Evolutionary conservation across 257 asterid species (phyloP).

Genomic region (Forsythia viridissima): DNA sequence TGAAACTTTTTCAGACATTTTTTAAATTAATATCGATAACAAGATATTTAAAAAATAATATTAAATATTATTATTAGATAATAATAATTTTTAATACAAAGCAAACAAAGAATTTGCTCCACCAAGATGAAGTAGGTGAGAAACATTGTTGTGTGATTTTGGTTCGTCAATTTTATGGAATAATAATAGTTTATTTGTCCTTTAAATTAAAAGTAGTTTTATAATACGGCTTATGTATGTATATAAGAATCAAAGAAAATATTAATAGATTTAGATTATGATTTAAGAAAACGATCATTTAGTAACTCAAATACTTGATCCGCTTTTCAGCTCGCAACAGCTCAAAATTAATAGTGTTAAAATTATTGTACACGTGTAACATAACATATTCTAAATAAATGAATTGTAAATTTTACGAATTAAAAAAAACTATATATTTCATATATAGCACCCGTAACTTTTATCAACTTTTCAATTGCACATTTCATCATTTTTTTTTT

Average conservation of each 20-base stretch:
- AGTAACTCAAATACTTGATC: not conserved
- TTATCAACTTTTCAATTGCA: no score
- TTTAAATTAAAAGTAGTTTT: no score
- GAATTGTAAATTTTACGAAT: not conserved
- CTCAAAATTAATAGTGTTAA: not conserved
- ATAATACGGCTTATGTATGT: no score
- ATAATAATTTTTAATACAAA: not conserved
- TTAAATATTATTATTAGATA: no score
- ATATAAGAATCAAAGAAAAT: no score
- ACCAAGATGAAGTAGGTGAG: not conserved
- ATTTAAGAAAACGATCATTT: not conserved
- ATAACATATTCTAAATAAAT: no score
- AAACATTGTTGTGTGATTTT: not conserved
- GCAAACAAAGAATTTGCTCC: not conserved
- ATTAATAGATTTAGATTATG: no score
- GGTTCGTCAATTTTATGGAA: not conserved
- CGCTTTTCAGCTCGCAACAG: not conserved
- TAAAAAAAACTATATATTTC: no score
- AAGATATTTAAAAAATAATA: no score
- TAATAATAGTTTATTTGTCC: not conserved
- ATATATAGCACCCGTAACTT: no score
- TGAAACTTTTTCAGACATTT: not conserved
- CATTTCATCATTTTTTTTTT: no score
- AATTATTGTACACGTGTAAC: not conserved
- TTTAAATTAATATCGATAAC: not conserved